Base-by-base conservation (phyloP, 306 rosid species). In the Mucuna pruriens region DNA sequence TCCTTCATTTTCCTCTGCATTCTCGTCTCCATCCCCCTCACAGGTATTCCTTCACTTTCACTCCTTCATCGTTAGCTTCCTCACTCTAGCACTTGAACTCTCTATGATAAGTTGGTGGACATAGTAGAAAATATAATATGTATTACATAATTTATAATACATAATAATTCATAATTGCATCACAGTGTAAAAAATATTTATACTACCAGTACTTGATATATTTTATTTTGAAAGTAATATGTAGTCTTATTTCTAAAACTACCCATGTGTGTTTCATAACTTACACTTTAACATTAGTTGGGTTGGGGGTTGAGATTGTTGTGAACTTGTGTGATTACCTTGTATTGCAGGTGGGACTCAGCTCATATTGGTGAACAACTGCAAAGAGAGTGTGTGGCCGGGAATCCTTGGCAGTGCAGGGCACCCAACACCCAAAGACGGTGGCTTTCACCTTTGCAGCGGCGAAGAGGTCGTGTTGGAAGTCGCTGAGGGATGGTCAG, bases 311-410 rank as follows among this genome's bases (percentile, higher is more conserved):
- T 51, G 22, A 22, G 60, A 52, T 19, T 52, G 60, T 51, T n/a
- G 65, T 6, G 0, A 65, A 20, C 10, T 29, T 9, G 16, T 17
- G 38, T 60, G 39, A 20, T 36, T 57, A 16, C 20, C 57, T 81
- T 16, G 4, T 69, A 3, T 26, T 80, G 72, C 85, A 83, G 92
- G 87, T 81, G 97, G 91, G 72, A 78, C 80, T 29, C 79, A 91
- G 73, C 88, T 91, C 9, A 82, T 86, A 52, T 31, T 90, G 11
- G 95, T 85, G 23, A 92, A 90, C 90, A 91, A 88, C 85, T 91
- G 94, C 91, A 86, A 85, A 72, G 87, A 87, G 39, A 88, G 89
- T 81, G 82, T 90, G 48, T 90, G 97, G 95, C 97, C 97, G 0
- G 96, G 95, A 73, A 67, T 91, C 48, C 92, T 91, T 1, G 91